Percentiles rank a stretch among this genome's conserved stretches.
Evolutionary conservation across 257 asterid species (phyloP).

Genomic region (Henckelia pumila): DNA sequence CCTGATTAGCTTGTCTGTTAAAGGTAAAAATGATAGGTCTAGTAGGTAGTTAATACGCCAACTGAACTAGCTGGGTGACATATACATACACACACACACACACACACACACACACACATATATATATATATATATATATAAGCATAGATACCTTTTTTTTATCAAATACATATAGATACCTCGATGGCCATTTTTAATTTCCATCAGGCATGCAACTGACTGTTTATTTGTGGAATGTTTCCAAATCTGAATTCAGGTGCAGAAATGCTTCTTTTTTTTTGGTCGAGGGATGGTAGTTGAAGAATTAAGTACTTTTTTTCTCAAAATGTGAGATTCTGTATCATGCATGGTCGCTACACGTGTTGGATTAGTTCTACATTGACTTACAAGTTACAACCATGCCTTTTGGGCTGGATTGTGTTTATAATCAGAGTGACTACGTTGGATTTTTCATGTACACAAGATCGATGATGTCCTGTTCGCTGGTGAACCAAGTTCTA

Average conservation of each 20-base stretch:
- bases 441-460: not conserved
- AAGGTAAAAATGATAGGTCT: not conserved
- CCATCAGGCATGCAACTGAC: not conserved
- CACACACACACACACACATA: too few species aligned
- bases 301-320: not conserved
- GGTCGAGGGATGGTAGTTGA: not conserved
- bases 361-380: not conserved
- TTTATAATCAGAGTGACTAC: not conserved
- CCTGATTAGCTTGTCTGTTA: not conserved
- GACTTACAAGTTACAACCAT: not conserved
- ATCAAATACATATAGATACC: not conserved
- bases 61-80: not conserved
- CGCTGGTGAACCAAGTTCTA: not conserved
- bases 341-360: not conserved
- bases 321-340: not conserved
- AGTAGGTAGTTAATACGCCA: not conserved
- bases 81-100: too few species aligned
- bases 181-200: not conserved
- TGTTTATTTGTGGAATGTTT: not conserved
- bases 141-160: too few species aligned
- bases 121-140: too few species aligned
- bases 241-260: not conserved
- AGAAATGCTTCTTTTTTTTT: constrained; percentile 2
- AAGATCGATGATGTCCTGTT: too few species aligned
- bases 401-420: not conserved